A percentile compares a stretch with the other conserved stretches of the same genome.
Evolutionary conservation across 2,329 filamentous ascomycete genomes (phyloP).

Genomic region (Amphichorda felina): DNA sequence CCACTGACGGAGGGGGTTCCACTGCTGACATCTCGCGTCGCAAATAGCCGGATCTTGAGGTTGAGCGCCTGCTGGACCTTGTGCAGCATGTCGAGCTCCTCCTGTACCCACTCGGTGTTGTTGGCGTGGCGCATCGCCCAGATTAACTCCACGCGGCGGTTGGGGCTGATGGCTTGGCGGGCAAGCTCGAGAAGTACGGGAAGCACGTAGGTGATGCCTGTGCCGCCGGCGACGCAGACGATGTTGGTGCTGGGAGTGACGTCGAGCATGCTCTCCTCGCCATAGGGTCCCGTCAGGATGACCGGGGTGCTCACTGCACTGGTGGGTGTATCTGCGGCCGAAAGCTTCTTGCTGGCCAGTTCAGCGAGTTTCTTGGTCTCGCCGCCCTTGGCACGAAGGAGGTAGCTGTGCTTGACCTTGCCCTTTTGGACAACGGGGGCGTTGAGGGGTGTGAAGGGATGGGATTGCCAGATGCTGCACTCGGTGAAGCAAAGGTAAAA

Average conservation of each 20-base stretch:
- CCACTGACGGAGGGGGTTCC: conserved; percentile 5
- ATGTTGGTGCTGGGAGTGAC: conserved; percentile 26
- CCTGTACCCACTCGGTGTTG: conserved; percentile 45
- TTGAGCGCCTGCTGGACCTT: conserved; percentile 21
- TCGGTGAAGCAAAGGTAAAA: conserved; percentile 60
- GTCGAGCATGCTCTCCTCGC: conserved; percentile 32
- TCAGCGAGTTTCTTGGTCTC: conserved; percentile 45
- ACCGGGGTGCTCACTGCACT: conserved; percentile 31
- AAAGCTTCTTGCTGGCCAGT: conserved; percentile 24
- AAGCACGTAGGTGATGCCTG: conserved; percentile 26
- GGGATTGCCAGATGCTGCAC: conserved; percentile 58
- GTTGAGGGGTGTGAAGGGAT: conserved; percentile 56
- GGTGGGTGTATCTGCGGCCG: conserved; percentile 6
- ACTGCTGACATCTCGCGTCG: conserved; percentile 37
- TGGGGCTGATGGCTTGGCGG: conserved; percentile 27
- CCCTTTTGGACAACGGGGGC: conserved; percentile 29
- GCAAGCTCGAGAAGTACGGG: conserved; percentile 21
- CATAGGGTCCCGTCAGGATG: conserved; percentile 53
- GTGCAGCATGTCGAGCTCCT: conserved; percentile 40
- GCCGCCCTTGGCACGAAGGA: conserved; percentile 44
- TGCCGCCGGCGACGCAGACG: conserved; percentile 26
- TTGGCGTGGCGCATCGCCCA: conserved; percentile 47
- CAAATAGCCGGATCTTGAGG: conserved; percentile 43
- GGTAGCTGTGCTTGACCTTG: conserved; percentile 38
- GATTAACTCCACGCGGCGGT: conserved; percentile 45